Conservation (phyloP, 257 asterid species). For the Plectranthus barbatus region DNA sequence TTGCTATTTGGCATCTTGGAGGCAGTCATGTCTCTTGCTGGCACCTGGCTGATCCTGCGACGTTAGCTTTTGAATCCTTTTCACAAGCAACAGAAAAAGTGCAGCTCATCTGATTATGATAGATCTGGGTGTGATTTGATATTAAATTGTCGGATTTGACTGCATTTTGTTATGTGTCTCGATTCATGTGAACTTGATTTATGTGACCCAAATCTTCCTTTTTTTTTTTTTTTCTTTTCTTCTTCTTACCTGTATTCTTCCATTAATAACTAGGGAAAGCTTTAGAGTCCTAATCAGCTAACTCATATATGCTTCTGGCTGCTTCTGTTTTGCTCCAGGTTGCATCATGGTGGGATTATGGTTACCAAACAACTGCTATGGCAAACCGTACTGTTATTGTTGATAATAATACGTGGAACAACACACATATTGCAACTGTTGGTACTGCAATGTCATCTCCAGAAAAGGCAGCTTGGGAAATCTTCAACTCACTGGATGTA, state of each 20-base stretch:
- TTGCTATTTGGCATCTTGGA: background rate
- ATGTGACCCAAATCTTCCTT: background rate
- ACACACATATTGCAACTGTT: constrained; percentile 97
- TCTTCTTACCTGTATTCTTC: no score
- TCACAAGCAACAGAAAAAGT: no score
- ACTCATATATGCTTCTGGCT: constrained; percentile 10
- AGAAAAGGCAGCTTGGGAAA: constrained; percentile 97
- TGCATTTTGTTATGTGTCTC: no score
- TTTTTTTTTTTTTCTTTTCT: no score
- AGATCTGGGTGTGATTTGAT: no score
- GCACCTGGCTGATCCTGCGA: background rate
- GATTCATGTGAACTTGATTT: no score
- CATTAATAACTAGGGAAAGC: no score
- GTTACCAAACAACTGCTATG: constrained; percentile 99
- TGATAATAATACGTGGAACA: constrained; percentile 98
- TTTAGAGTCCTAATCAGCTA: background rate
- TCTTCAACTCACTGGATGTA: constrained; percentile 89
- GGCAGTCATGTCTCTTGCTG: background rate
- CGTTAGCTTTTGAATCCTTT: background rate
- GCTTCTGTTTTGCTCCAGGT: constrained; percentile 47
- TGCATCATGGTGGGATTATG: constrained; percentile 99
- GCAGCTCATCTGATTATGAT: no score
- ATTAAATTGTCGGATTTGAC: no score
- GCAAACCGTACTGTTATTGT: constrained; percentile 99
- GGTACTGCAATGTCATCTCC: constrained; percentile 99